Percentiles rank a stretch among this genome's conserved stretches.
phyloP scores from a whole-genome alignment of 2,329 filamentous ascomycete genomes.

The Venturia nashicola region DNA sequence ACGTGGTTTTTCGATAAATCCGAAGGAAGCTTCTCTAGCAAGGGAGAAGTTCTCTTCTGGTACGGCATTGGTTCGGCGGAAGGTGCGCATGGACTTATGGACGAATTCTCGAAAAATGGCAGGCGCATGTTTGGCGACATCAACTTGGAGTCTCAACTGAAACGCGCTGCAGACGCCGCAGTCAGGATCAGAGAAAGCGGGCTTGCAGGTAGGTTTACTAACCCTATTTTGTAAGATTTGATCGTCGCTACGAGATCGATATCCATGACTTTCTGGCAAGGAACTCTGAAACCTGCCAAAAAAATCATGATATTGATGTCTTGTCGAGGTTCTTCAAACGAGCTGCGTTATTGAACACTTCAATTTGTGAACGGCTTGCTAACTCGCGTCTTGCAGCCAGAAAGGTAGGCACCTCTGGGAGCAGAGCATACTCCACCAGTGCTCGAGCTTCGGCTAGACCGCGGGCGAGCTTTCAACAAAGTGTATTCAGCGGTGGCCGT shows the following conservation, averaged over 20 bases:
- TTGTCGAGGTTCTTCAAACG: neutral
- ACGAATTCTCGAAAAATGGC: slow-evolving; percentile 72
- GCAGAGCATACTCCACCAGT: slow-evolving; percentile 32
- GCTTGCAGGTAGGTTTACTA: neutral
- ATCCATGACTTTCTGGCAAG: slow-evolving; percentile 21
- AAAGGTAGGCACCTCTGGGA: slow-evolving; percentile 37
- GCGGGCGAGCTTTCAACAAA: neutral
- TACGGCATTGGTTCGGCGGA: slow-evolving; percentile 75
- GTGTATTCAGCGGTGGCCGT: slow-evolving; percentile 16
- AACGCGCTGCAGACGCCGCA: slow-evolving; percentile 61
- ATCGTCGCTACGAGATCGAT: slow-evolving; percentile 34
- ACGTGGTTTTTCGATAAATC: slow-evolving; percentile 98
- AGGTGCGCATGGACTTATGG: slow-evolving; percentile 71
- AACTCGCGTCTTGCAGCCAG: neutral
- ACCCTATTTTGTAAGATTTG: slow-evolving; percentile 25
- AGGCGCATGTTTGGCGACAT: slow-evolving; percentile 80
- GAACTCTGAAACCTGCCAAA: neutral
- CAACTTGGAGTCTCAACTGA: slow-evolving; percentile 76
- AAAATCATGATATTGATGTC: neutral
- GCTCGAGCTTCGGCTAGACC: neutral
- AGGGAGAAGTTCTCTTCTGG: slow-evolving; percentile 91
- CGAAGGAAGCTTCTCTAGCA: slow-evolving; percentile 75
- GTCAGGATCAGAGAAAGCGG: slow-evolving; percentile 41
- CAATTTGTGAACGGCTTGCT: neutral
- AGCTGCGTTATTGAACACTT: neutral